Evolutionary conservation across 208 protist genomes (phyloP).

Genomic region (Balamuthia mandrillaris): DNA sequence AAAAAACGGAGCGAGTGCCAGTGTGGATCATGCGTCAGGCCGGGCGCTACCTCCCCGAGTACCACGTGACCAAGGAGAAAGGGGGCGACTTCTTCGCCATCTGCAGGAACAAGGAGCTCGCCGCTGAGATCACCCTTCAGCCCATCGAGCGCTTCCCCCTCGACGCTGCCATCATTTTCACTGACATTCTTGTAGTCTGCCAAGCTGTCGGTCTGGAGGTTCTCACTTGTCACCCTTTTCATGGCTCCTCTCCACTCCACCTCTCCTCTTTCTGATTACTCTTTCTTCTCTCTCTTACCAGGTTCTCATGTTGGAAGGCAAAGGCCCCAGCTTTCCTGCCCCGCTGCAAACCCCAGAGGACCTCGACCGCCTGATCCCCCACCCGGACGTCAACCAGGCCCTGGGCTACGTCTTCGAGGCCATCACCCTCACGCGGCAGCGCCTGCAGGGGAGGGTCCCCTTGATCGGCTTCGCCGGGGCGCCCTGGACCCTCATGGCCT

Average conservation of each 20-base stretch:
- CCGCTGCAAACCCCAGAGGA: conserved; percentile 44
- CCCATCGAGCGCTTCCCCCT: conserved; percentile 75
- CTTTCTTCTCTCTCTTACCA: conserved; percentile 39
- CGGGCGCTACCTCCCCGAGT: conserved; percentile 82
- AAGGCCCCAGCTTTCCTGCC: conserved; percentile 28
- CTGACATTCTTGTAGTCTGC: conserved; percentile 83
- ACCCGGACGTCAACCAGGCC: conserved; percentile 40
- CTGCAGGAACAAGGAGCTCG: conserved; percentile 78
- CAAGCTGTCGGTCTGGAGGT: conserved; percentile 80
- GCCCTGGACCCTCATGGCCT: conserved; percentile 78
- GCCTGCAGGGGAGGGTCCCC: conserved; percentile 73
- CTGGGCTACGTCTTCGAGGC: conserved; percentile 76
- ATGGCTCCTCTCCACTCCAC: neutral
- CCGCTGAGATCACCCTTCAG: conserved; percentile 80
- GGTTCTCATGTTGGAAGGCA: conserved; percentile 50
- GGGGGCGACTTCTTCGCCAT: conserved; percentile 70
- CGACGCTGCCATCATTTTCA: conserved; percentile 86
- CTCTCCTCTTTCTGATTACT: conserved; percentile 1
- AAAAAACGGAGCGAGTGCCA: conserved; percentile 64
- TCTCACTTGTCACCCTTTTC: neutral
- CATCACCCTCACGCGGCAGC: conserved; percentile 70
- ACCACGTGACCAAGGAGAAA: conserved; percentile 54
- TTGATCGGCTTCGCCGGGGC: conserved; percentile 82
- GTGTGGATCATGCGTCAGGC: conserved; percentile 86
- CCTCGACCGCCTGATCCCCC: conserved; percentile 28